Conservation (phyloP, 306 rosid species). For the Coriaria nepalensis region DNA sequence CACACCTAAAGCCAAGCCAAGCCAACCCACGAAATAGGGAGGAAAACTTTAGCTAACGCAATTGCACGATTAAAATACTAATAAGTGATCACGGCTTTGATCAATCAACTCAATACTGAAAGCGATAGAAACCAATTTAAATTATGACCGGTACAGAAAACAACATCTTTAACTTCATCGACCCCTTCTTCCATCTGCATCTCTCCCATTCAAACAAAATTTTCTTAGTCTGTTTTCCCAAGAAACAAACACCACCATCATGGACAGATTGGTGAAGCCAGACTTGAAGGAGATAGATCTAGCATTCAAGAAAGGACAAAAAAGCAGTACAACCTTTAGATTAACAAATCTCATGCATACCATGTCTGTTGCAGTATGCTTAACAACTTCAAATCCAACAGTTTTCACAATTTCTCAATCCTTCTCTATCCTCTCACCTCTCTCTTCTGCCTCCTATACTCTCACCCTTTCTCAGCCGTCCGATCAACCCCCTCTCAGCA, state of each 20-base stretch:
- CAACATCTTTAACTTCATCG: constrained; percentile 1
- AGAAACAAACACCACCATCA: constrained; percentile 4
- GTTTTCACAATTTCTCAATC: constrained; percentile 33
- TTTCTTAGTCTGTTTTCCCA: background rate
- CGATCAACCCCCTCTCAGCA: constrained; percentile 34
- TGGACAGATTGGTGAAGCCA: constrained; percentile 80
- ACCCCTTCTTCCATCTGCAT: too few species aligned
- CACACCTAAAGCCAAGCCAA: too few species aligned
- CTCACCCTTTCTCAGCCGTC: constrained; percentile 27
- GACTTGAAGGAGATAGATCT: constrained; percentile 49
- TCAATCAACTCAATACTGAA: too few species aligned
- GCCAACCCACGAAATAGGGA: too few species aligned
- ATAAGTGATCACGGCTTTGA: too few species aligned
- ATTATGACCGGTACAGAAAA: too few species aligned
- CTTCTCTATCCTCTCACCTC: constrained; percentile 54
- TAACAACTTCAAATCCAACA: constrained; percentile 48
- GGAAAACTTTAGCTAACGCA: too few species aligned
- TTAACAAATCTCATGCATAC: constrained; percentile 81
- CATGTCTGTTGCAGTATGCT: constrained; percentile 72
- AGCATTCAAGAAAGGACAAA: constrained; percentile 35
- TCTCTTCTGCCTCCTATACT: constrained; percentile 41
- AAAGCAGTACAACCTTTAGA: constrained; percentile 45
- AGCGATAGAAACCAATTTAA: too few species aligned
- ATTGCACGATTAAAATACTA: too few species aligned
- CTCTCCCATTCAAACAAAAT: constrained; percentile 1